Evolutionary conservation across 306 rosid species (phyloP).

Genomic region (Cyamopsis tetragonoloba): DNA sequence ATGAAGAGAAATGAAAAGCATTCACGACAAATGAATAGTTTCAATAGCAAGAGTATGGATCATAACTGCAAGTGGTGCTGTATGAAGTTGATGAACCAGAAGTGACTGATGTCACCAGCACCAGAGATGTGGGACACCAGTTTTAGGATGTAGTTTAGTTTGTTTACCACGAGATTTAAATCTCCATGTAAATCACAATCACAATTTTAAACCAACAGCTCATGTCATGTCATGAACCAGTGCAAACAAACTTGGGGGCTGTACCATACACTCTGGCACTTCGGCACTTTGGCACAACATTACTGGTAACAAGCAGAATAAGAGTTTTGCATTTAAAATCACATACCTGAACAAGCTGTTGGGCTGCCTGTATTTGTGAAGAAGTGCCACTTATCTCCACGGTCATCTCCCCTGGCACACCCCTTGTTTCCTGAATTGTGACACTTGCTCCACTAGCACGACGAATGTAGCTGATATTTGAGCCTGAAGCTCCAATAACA

Average conservation of each 20-base stretch:
- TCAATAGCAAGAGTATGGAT: neutral
- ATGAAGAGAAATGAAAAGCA: no score
- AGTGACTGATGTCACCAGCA: neutral
- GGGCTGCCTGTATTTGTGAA: constrained; percentile 42
- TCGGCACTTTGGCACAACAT: neutral
- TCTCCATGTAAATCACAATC: neutral
- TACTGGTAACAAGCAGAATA: neutral
- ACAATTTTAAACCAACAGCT: no score
- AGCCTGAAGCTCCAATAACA: constrained; percentile 40
- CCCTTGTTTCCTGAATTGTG: constrained; percentile 46
- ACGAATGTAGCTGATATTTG: constrained; percentile 46
- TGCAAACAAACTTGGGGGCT: neutral
- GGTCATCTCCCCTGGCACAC: constrained; percentile 47
- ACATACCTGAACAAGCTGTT: constrained; percentile 44
- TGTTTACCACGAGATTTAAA: neutral
- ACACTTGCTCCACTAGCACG: constrained; percentile 44
- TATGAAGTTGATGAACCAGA: neutral
- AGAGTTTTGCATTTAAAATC: constrained; percentile 1
- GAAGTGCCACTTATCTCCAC: constrained; percentile 44
- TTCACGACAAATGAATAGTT: neutral
- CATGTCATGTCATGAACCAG: no score
- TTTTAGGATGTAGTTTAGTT: neutral
- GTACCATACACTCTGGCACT: neutral
- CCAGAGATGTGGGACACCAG: neutral
- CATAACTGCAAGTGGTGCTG: neutral